Base-by-base conservation (phyloP, 1,284 basidiomycete species). In the Ustilago shanxiensis region DNA sequence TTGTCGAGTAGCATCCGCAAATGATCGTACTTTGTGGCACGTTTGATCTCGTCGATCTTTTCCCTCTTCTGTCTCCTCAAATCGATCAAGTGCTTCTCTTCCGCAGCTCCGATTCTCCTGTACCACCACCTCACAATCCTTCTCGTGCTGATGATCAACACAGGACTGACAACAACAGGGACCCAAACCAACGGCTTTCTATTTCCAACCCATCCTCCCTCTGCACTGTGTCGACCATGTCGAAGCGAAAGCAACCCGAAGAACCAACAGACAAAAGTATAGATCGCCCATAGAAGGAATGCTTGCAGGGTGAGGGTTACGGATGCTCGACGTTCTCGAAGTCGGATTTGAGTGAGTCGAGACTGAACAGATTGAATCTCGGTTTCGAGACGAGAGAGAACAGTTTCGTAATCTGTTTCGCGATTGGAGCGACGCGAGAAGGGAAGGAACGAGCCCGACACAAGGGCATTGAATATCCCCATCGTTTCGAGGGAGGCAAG, bases 41-140 rank as follows among this genome's bases (percentile, higher is more conserved):
- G 93, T 89, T 99, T 99, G 80, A 99, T 93, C 83, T 98, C 95
- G 79, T 97, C 95, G 31, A 99, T 90, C 85, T 94, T 95, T 44
- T 90, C 90, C 39, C 93, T 91, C 79, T 95, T 94, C 82, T 92
- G 89, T 82, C 92, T 92, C 77, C 93, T 89, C 13, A 98, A 88
- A 0, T 88, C 86, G 68, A 92, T 91, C 18, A 99, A 88, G 13
- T 91, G 91, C 82, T 91, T 92, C 86, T 98, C 95, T 52, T 98
- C 95, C 1, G 90, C 90, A 65, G 92, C 91, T 2, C 93, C 92
- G 83, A 93, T 94, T 59, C 93, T 89, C 11, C 89, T 90, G 83
- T 95, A 99, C 92, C 93, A 95, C 79, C 93, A 89, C 79, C 93
- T 92, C 51, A 96, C 91, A 55, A 96, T 90, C 24, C 94, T 89